Base-by-base conservation (phyloP, 306 rosid genomes). In the Trichosanthes truncata region DNA sequence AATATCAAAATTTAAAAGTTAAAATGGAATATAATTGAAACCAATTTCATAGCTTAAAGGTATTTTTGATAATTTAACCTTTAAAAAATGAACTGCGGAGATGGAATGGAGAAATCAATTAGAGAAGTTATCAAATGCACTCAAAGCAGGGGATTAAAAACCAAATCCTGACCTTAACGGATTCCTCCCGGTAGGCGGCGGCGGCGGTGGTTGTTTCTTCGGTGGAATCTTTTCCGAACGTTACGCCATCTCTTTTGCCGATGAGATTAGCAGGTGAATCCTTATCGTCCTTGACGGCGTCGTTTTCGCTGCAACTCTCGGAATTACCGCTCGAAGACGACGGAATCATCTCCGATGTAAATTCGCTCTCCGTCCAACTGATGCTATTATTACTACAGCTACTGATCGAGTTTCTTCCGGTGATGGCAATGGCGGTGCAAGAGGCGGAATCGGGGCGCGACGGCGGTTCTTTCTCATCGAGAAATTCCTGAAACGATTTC, bases 341-440 rank as follows among this genome's bases (percentile, higher is more conserved):
- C 38, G 48, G 69, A 18, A 59, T 36, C 21, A 61, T 76, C 33
- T 63, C 81, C 55, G 84, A 80, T 0, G 87, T 84, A 63, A 84
- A 91, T 11, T 92, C 95, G 8, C 87, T 90, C 79, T 85, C 94
- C 4, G 69, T 80, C 98, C 97, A 87, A 43, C 96, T 90, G 74
- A 82, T 80, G 11, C 79, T 78, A 53, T 77, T 72, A 35, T 77
- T 76, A 35, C 82, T 76, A 15, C 57, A 57, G 25, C 84, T 73
- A 52, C 56, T 74, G 21, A 74, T 78, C 14, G 79, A 69, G 40
- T 62, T 36, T 79, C 73, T 51, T 72, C 35, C 60, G 5, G 9
- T 40, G 52, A 31, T n/a, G 35, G 45, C 12, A 5, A 76, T 35
- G 46, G 33, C 79, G 29, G 68, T 36, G 18, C 71, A 21, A 14